Conservation (phyloP, 495 filamentous ascomycete species). For the Polyplosphaeria fusca region DNA sequence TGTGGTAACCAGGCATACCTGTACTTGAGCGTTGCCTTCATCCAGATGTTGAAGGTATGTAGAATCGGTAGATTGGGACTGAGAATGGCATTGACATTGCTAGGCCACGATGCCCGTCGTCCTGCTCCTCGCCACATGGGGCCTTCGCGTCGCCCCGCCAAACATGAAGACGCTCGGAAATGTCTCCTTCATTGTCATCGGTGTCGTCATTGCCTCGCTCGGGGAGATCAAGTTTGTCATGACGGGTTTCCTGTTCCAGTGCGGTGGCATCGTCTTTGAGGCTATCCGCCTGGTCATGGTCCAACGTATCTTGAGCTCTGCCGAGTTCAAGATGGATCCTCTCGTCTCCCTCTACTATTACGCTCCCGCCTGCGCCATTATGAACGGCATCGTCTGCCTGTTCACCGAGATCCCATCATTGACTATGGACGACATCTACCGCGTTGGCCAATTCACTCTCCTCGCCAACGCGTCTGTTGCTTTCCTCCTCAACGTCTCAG, state of each 20-base stretch:
- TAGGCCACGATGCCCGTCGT: constrained; percentile 89
- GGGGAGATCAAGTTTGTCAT: constrained; percentile 91
- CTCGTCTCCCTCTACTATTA: constrained; percentile 96
- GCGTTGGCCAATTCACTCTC: constrained; percentile 70
- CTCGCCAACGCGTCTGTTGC: constrained; percentile 78
- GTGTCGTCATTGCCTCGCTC: constrained; percentile 84
- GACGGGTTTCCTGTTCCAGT: constrained; percentile 82
- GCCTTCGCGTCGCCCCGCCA: constrained; percentile 69
- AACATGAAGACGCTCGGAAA: constrained; percentile 79
- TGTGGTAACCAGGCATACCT: constrained; percentile 92
- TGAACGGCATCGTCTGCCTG: constrained; percentile 78
- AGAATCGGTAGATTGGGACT: neutral
- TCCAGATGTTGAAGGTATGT: constrained; percentile 92
- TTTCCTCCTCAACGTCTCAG: constrained; percentile 87
- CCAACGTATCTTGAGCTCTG: constrained; percentile 78
- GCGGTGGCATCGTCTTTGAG: constrained; percentile 81
- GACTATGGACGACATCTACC: constrained; percentile 67
- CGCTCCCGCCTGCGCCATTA: constrained; percentile 83
- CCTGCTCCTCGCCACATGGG: constrained; percentile 81
- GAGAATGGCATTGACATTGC: constrained; percentile 8
- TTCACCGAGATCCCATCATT: constrained; percentile 73
- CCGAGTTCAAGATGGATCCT: constrained; percentile 97
- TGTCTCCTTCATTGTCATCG: constrained; percentile 82
- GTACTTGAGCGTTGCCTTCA: constrained; percentile 89
- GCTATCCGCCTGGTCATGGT: constrained; percentile 90